Evolutionary conservation across 2,329 filamentous ascomycete genomes (phyloP).

Genomic region (Fusarium euwallaceae): DNA sequence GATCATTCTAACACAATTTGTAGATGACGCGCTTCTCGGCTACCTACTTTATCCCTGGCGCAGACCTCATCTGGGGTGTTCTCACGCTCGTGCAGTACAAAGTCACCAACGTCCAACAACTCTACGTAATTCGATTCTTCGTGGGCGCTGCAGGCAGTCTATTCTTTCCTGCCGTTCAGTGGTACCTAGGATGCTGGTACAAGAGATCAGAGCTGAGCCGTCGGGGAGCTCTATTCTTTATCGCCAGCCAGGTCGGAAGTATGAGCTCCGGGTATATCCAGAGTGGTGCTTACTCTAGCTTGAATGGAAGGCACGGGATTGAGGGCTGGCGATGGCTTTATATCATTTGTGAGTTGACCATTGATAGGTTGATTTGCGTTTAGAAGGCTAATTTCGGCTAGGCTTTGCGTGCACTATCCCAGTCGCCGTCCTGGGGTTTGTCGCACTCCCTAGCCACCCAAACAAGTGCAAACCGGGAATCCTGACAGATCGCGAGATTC

Average conservation of each 20-base stretch:
- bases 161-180: conserved; percentile 52
- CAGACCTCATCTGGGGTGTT: conserved; percentile 49
- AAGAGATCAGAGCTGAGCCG: conserved; percentile 55
- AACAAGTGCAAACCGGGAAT: conserved; percentile 45
- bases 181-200: conserved; percentile 58
- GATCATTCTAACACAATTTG: background rate
- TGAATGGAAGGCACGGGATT: background rate
- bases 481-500: conserved; percentile 44
- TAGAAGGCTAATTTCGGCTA: background rate
- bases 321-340: conserved; percentile 1
- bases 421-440: background rate
- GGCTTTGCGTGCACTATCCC: background rate
- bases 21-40: conserved; percentile 42
- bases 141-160: conserved; percentile 53
- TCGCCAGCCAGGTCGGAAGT: conserved; percentile 57
- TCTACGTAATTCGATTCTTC: conserved; percentile 57
- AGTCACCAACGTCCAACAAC: conserved; percentile 49
- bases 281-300: background rate
- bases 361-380: background rate
- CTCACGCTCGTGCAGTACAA: conserved; percentile 38
- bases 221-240: conserved; percentile 56
- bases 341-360: background rate
- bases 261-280: conserved; percentile 58
- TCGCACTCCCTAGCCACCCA: conserved; percentile 49
- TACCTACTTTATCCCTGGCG: conserved; percentile 47